Percentiles rank a stretch among this genome's conserved stretches.
Evolutionary conservation across 139 green algal genomes (phyloP).

Genomic region (Micractinium sp.): DNA sequence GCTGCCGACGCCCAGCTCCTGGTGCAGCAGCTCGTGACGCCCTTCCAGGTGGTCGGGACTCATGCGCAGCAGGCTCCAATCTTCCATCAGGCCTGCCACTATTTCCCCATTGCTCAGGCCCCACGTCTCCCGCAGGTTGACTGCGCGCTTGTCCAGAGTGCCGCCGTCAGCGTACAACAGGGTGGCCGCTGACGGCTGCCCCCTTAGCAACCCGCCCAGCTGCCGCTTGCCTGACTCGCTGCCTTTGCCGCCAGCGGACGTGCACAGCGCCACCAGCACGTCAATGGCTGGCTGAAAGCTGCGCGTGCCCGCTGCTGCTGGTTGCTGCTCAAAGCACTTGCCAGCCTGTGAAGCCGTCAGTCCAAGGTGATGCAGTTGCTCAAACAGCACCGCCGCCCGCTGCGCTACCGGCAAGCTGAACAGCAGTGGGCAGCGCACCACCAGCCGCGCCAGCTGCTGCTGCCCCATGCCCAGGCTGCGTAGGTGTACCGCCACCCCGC

Average conservation of each 20-base stretch:
- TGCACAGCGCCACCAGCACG: not conserved
- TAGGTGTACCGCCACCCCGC: not conserved
- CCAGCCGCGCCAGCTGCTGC: not conserved
- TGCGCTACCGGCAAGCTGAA: conserved; percentile 8
- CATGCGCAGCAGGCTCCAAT: not conserved
- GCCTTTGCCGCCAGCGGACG: not conserved
- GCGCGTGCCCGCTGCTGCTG: not conserved
- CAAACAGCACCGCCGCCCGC: not conserved
- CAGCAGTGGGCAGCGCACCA: not conserved
- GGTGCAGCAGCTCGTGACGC: not conserved
- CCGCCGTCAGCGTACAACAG: not conserved
- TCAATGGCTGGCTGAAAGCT: conserved; percentile 10
- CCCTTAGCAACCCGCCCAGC: not conserved
- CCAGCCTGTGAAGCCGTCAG: not conserved
- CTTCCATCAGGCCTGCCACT: not conserved
- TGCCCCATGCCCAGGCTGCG: not conserved
- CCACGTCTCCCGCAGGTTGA: not conserved
- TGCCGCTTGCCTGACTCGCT: not conserved
- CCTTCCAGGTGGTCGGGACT: not conserved
- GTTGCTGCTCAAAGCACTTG: not conserved
- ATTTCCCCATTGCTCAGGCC: not conserved
- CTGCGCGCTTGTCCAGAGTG: not conserved
- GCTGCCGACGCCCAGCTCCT: not conserved
- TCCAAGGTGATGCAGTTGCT: not conserved
- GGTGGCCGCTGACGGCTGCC: not conserved